Base-by-base conservation (phyloP, 257 asterid species). In the Jasminum sambac region DNA sequence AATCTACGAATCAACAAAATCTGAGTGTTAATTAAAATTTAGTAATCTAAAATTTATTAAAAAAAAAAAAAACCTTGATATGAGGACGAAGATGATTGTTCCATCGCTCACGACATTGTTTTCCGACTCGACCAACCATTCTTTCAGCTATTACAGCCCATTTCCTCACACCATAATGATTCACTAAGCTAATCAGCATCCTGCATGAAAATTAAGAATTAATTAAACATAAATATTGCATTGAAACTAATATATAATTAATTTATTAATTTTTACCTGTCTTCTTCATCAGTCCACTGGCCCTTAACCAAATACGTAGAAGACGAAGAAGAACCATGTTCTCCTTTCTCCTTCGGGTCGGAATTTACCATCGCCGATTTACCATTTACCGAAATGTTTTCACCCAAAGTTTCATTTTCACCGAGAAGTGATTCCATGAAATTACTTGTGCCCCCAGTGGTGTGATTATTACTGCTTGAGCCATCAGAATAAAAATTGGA, bases 61-160 rank as follows among this genome's bases (percentile, higher is more conserved):
- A 55, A 55, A 21, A 25, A 55, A 23, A 34, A 67, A 42, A 10
- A 58, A 91, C 97, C 96, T 85, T 85, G 67, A 91, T 87, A 72
- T 85, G 74, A 4, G 98, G 91, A 63, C 90, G 86, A 30, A 91
- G 69, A 85, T 91, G 96, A 68, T 91, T 91, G 12, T 84, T 86
- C 95, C 96, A 91, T 58, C 97, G 77, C 71, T 91, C 95, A 21
- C 97, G 78, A 60, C 97, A 91, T 66, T 91, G 95, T 67, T 91
- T 91, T 26, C 97, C 97, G 0, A 85, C 91, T 74, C 98, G 80
- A 46, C 92, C 90, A 5, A n/a, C 67, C 93, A 89, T 84, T 11
- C 80, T 73, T 48, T 82, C 77, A 14, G 98, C 88, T 21, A 91
- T 75, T 5, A 67, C 65, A 11, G 89, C 80, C 98, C 98, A 91